Evolutionary conservation across 768 basidiomycete species (phyloP).

Genomic region (Russula griseocarnosa): DNA sequence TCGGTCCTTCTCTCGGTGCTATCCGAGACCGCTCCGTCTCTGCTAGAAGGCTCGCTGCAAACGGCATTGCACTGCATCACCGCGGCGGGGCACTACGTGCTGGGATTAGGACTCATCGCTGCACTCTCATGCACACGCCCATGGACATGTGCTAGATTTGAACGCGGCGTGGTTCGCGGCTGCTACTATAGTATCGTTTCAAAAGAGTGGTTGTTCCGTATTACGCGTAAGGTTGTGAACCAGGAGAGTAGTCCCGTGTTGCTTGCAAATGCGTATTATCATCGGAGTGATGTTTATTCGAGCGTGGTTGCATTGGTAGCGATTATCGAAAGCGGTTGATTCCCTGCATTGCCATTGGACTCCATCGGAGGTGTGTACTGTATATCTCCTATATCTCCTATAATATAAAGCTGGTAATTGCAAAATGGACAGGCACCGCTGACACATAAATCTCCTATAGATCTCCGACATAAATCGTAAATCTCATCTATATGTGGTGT

Average conservation of each 20-base stretch:
- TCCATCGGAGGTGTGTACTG: conserved; percentile 84
- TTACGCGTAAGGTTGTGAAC: conserved; percentile 85
- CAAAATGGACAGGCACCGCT: no score
- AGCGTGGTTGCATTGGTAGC: conserved; percentile 88
- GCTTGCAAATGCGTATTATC: conserved; percentile 94
- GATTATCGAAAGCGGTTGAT: conserved; percentile 84
- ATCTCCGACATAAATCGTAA: no score
- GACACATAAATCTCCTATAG: no score
- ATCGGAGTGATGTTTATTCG: conserved; percentile 95
- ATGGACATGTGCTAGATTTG: conserved; percentile 68
- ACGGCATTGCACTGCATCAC: conserved; percentile 57
- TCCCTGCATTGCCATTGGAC: conserved; percentile 84
- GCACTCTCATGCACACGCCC: conserved; percentile 53
- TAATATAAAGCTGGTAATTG: no score
- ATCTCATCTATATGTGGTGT: no score
- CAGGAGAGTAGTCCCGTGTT: conserved; percentile 89
- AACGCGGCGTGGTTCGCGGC: conserved; percentile 98
- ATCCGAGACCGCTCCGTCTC: conserved; percentile 54
- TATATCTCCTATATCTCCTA: no score
- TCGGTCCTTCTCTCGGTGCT: conserved; percentile 75
- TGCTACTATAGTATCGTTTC: conserved; percentile 63
- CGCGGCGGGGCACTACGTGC: conserved; percentile 51
- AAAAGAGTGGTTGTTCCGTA: conserved; percentile 92
- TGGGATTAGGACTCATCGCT: conserved; percentile 37
- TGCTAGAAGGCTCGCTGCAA: conserved; percentile 62